Evolutionary conservation across 768 basidiomycete genomes (phyloP), one percentile per base, ranked within the genome.

Genomic region (Pulveroboletus frians): DNA sequence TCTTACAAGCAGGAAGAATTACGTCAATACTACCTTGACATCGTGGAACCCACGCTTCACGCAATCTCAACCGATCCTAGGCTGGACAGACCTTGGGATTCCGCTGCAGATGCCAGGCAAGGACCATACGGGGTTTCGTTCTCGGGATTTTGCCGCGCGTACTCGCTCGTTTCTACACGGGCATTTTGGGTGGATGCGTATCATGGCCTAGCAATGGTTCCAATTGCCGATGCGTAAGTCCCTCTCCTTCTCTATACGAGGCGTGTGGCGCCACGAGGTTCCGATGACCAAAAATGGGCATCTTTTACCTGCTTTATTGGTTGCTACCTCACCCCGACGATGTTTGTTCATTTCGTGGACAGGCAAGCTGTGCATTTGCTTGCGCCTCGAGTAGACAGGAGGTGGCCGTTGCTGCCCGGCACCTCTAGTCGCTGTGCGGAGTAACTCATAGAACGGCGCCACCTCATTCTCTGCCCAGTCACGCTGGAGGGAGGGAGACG

Each of bases 151-250:
- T 67, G 63, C 30, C 66, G 57, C 26, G 66, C 68, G 5, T 81
- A 77, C 57, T 69, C 77, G 2, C 75, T 92, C 30, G 87, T 94
- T 43, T 86, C 84, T 3, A 86, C 89, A 4, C 76, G 92, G 34
- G 85, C 89, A 3, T 94, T 94, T 68, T 71, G 88, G 51, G 80
- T 92, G 52, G 92, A 94, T 65, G 75, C 79, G 7, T 92, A 81
- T 61, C 89, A 91, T 62, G 81, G 81, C 6, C 70, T 93, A 15
- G 77, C 85, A 1, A 85, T 95, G 77, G 87, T 91, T 17, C 90
- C 92, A 4, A 77, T 92, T 54, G 88, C 88, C 29, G 92, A 93
- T 69, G 77, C 77, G 86, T 89, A 62, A 66, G 83, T 76, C 34
- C 40, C 27, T 31, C 46, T 40, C 45, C 29, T 57, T 5, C 27